A percentile compares a stretch with the other conserved stretches of the same genome.
phyloP scores from a whole-genome alignment of 768 basidiomycete genomes.

The Russula sp. region DNA sequence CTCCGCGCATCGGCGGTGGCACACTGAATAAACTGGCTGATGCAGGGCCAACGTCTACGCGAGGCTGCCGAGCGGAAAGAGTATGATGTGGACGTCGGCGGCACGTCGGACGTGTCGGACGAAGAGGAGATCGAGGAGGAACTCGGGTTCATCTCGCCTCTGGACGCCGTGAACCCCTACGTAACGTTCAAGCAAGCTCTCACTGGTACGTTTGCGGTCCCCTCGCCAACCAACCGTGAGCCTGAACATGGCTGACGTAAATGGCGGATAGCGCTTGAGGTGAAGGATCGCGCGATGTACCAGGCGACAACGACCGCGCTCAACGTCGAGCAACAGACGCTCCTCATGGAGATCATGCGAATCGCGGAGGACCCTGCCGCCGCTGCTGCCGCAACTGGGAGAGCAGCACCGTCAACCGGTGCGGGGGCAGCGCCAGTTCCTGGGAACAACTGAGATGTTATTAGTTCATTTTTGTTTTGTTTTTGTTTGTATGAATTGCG shows the following conservation, averaged over 20 bases:
- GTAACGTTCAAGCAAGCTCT: constrained; percentile 71
- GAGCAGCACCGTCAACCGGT: not conserved
- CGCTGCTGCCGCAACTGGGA: not conserved
- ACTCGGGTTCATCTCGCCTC: constrained; percentile 76
- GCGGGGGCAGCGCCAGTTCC: not conserved
- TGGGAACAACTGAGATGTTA: not conserved
- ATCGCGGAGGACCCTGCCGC: constrained; percentile 14
- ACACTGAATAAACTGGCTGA: not conserved
- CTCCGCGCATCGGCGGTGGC: not conserved
- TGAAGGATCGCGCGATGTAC: constrained; percentile 60
- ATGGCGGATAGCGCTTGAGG: constrained; percentile 58
- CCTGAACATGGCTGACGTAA: not conserved
- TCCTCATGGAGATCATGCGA: constrained; percentile 82
- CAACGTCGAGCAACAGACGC: constrained; percentile 67
- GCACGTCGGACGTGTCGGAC: constrained; percentile 33
- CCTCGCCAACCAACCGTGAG: not conserved
- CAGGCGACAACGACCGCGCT: constrained; percentile 69
- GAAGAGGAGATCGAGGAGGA: constrained; percentile 71
- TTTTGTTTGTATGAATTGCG: not conserved
- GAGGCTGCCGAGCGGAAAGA: constrained; percentile 47
- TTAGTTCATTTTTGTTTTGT: not conserved
- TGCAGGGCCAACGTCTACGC: constrained; percentile 66
- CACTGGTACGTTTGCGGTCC: constrained; percentile 46
- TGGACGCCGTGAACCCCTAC: constrained; percentile 78
- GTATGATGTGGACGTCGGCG: constrained; percentile 14